These are phyloP conservation scores for Globisporangium nunn DNA, from an alignment of 352 stramenopile species.

Conservation along the genomic window DNA sequence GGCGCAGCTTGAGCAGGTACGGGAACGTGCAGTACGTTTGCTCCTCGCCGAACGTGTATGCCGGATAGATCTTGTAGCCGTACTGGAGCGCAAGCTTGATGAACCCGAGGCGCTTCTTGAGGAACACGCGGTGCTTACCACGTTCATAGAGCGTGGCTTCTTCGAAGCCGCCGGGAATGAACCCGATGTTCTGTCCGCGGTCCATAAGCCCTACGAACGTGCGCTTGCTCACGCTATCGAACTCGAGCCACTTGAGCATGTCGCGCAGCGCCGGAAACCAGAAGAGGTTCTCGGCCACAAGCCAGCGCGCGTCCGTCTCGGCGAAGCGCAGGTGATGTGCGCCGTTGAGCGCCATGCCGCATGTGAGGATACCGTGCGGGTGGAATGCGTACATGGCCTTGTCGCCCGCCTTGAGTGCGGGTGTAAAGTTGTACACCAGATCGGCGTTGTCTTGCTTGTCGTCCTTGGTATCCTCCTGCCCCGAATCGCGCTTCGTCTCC, in stretches of 20 bases:
- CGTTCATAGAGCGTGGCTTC: slow-evolving; percentile 87
- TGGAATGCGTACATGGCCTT: slow-evolving; percentile 54
- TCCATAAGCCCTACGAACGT: slow-evolving; percentile 51
- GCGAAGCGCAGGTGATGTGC: slow-evolving; percentile 42
- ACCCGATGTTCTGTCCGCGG: slow-evolving; percentile 48
- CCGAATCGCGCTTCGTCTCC: not conserved
- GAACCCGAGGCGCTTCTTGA: slow-evolving; percentile 90
- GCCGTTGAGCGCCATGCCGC: slow-evolving; percentile 49
- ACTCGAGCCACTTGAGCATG: slow-evolving; percentile 65
- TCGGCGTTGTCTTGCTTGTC: no score
- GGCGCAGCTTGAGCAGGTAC: slow-evolving; percentile 62
- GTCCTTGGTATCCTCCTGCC: no score
- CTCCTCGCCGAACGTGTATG: slow-evolving; percentile 92
- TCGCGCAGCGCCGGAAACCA: slow-evolving; percentile 62
- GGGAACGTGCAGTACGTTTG: slow-evolving; percentile 83
- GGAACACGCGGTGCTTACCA: slow-evolving; percentile 83
- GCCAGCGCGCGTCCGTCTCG: slow-evolving; percentile 42
- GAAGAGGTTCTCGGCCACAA: slow-evolving; percentile 63
- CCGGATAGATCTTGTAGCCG: slow-evolving; percentile 85
- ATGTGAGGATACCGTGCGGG: slow-evolving; percentile 55
- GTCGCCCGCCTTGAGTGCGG: slow-evolving; percentile 31
- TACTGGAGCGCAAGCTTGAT: slow-evolving; percentile 90
- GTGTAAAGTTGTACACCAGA: slow-evolving; percentile 15
- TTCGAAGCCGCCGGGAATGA: slow-evolving; percentile 92
- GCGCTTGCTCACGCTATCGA: slow-evolving; percentile 36